Evolutionary conservation across 768 basidiomycete genomes (phyloP), one percentile per base, ranked within the genome.

Genomic region (Xerocomellus intermedius): DNA sequence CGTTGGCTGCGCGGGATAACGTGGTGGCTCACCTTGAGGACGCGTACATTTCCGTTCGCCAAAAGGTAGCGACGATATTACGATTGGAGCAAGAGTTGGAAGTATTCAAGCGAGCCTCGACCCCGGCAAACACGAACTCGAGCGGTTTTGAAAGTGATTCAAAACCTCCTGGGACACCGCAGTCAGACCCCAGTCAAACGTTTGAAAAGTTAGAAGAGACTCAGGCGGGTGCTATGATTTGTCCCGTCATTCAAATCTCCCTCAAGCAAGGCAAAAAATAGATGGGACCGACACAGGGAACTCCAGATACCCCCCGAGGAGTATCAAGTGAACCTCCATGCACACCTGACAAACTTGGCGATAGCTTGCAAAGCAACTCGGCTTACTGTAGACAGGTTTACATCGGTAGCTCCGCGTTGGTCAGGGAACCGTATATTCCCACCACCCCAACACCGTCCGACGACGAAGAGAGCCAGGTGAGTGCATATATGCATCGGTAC

Each of bases 1-100:
- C 83, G 2, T 66, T 85, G 49, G 73, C 70, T 26, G 87, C 87
- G 30, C 82, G 87, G 38, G 87, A 90, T 62, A 78, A 76, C 30
- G 80, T 78, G 16, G 79, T 86, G 2, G 70, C 79, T 39, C 81
- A 80, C 30, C 77, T 90, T 13, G 74, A 79, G 32, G 79, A 82
- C 43, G 85, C 85, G 10, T 86, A 83, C 62, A 65, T 72, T 14
- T 82, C 83, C 0, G 73, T 89, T 60, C 78, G 79, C n/a, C 78
- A 85, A 64, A 87, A 88, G 69, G 75, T 78, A 2, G 73, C 75
- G 21, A 65, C 73, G 8, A 79, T 88, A 54, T 74, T 79, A 33
- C 73, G 67, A 8, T 65, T 87, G 42, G 77, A 81, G 58, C 70
- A 73, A 51, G 75, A 75, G 50, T 59, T 77, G 37, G 71, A 75